These are phyloP conservation scores for Cinnamomum micranthum DNA, from an alignment of 164 flowering plant species.

Conservation along the genomic window DNA sequence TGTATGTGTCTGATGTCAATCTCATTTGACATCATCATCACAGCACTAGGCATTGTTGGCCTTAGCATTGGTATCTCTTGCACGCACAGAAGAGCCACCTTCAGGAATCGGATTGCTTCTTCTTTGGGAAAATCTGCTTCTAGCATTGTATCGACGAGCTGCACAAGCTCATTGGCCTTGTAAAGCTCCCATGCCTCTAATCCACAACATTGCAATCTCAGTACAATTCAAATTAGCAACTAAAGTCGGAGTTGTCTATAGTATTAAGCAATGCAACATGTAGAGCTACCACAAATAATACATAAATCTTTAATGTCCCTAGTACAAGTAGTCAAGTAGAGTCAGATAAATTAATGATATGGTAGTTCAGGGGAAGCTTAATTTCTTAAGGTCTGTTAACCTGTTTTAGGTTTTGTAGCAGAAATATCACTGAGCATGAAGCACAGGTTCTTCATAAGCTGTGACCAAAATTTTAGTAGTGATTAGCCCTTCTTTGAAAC, in stretches of 20 bases:
- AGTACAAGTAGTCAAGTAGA: no score
- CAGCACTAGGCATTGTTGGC: slow-evolving; percentile 46
- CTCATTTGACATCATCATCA: slow-evolving; percentile 45
- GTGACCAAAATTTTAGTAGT: not conserved
- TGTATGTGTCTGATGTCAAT: slow-evolving; percentile 15
- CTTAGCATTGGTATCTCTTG: slow-evolving; percentile 47
- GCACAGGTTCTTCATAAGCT: no score
- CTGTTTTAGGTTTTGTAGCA: no score
- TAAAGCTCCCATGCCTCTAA: slow-evolving; percentile 67
- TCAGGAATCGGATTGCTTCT: slow-evolving; percentile 48
- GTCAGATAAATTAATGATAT: no score
- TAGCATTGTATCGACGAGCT: slow-evolving; percentile 44
- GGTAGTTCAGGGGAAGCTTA: no score
- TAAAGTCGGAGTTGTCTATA: not conserved
- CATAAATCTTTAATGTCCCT: no score
- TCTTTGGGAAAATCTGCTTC: slow-evolving; percentile 32
- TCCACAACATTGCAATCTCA: not conserved
- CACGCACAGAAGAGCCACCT: slow-evolving; percentile 63
- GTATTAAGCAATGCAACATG: not conserved
- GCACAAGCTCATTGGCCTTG: slow-evolving; percentile 25
- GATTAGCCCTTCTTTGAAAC: not conserved
- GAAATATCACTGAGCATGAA: no score
- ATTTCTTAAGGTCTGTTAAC: no score
- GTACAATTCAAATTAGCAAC: not conserved
- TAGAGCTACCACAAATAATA: not conserved